Percentiles rank a stretch among this genome's conserved stretches.
Evolutionary conservation across 2,329 filamentous ascomycete species (phyloP).

Genomic region (Diplodia seriata): DNA sequence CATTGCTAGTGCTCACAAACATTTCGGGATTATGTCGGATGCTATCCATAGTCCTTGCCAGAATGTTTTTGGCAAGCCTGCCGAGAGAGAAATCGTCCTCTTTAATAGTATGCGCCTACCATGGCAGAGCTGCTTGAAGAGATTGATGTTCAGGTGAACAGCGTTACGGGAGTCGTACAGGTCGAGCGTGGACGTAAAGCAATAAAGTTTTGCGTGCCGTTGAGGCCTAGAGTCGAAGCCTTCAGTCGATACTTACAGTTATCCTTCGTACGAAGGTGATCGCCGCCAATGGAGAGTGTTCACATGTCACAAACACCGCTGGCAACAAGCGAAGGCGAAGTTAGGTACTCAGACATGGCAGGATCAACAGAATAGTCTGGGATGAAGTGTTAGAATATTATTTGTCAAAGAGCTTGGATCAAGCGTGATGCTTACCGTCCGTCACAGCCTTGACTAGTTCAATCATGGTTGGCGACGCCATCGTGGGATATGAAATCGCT

Average conservation of each 20-base stretch:
- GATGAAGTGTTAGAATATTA: neutral
- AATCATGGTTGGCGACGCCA: neutral
- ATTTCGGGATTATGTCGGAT: neutral
- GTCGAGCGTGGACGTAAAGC: constrained; percentile 61
- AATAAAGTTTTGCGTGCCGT: constrained; percentile 61
- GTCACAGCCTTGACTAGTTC: constrained; percentile 25
- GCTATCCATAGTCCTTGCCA: neutral
- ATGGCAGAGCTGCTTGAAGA: constrained; percentile 58
- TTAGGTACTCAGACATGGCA: neutral
- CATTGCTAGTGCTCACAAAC: neutral
- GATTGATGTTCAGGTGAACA: constrained; percentile 49
- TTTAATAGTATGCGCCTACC: neutral
- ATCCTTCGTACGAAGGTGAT: constrained; percentile 38
- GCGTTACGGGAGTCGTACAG: constrained; percentile 58
- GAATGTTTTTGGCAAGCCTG: neutral
- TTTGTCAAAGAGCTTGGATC: neutral
- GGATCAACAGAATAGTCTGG: neutral
- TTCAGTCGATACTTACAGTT: neutral
- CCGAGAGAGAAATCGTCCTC: neutral
- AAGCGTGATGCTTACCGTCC: constrained; percentile 42
- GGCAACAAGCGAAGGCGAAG: constrained; percentile 52
- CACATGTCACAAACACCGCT: constrained; percentile 57
- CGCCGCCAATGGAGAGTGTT: constrained; percentile 61
- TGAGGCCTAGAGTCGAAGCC: constrained; percentile 47
- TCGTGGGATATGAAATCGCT: constrained; percentile 1